Evolutionary conservation across 805 yeast genomes (phyloP).

Genomic region (Kurtzmaniella cleridarum): DNA sequence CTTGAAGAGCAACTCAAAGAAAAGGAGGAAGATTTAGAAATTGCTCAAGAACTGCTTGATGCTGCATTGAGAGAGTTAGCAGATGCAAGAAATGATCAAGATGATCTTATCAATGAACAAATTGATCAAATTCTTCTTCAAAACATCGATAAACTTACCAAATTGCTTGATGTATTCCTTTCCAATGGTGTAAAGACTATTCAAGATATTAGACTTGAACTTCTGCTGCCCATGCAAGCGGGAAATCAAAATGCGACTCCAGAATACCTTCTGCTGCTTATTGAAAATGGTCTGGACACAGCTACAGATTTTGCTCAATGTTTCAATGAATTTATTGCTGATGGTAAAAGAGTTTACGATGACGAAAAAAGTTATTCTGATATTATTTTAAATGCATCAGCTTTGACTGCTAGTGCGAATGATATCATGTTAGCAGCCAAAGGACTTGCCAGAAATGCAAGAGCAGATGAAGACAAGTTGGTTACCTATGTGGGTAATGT

Average conservation of each 20-base stretch:
- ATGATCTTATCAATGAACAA: constrained; percentile 51
- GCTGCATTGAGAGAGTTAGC: constrained; percentile 60
- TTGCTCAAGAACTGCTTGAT: constrained; percentile 74
- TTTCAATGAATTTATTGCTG: constrained; percentile 71
- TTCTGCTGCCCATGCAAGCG: constrained; percentile 76
- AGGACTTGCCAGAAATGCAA: constrained; percentile 55
- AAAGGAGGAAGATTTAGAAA: constrained; percentile 74
- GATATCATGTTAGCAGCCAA: constrained; percentile 64
- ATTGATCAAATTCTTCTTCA: constrained; percentile 47
- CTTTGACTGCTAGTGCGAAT: constrained; percentile 54
- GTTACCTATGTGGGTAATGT: constrained; percentile 46
- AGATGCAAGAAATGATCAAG: constrained; percentile 43
- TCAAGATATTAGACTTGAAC: constrained; percentile 65
- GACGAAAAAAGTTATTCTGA: constrained; percentile 52
- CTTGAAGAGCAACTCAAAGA: constrained; percentile 49
- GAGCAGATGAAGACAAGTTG: constrained; percentile 51
- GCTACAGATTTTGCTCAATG: constrained; percentile 79
- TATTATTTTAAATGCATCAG: constrained; percentile 58
- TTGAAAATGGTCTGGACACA: constrained; percentile 63
- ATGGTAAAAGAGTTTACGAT: constrained; percentile 49
- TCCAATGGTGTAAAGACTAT: constrained; percentile 64
- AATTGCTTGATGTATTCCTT: constrained; percentile 65
- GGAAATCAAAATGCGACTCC: constrained; percentile 77
- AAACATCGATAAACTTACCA: constrained; percentile 44
- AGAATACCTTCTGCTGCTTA: constrained; percentile 56